A percentile compares a stretch with the other conserved stretches of the same genome.
Conservation (phyloP, 2,329 filamentous ascomycete genomes). For the Didymosphaeria variabile region DNA sequence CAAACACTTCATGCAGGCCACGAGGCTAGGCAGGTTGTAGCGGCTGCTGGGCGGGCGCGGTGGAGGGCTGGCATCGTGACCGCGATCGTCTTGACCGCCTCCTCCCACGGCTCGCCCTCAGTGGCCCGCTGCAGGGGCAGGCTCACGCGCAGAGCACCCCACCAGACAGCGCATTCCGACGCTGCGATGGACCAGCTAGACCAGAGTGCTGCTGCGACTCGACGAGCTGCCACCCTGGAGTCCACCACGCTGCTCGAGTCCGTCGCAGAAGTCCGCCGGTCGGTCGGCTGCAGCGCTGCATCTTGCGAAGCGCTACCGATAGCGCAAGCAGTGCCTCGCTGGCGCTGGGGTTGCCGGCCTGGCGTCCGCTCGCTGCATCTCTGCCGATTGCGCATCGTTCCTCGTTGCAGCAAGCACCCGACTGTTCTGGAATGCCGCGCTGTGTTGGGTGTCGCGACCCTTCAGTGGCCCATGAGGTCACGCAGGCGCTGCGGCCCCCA, state of each 20-base stretch:
- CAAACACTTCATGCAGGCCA: conserved; percentile 17
- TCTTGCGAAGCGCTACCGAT: conserved; percentile 1
- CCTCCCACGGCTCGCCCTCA: conserved; percentile 9
- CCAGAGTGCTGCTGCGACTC: background rate
- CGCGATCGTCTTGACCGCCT: conserved; percentile 22
- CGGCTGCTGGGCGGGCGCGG: conserved; percentile 12
- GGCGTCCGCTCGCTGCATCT: too few species aligned
- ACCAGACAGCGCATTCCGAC: conserved; percentile 13
- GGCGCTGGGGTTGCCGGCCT: background rate
- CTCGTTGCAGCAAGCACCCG: conserved; percentile 6
- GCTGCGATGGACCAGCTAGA: background rate
- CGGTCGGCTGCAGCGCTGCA: conserved; percentile 7
- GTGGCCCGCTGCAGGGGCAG: conserved; percentile 8
- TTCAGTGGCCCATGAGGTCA: conserved; percentile 15
- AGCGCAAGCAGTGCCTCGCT: conserved; percentile 7
- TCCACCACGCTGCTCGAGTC: conserved; percentile 5
- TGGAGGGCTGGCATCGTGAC: conserved; percentile 21
- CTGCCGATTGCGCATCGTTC: conserved; percentile 13
- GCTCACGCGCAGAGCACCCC: conserved; percentile 17
- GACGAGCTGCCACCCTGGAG: background rate
- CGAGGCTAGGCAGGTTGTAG: conserved; percentile 14
- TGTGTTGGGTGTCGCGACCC: background rate
- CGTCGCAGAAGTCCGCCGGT: conserved; percentile 1
- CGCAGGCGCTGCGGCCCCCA: conserved; percentile 11
- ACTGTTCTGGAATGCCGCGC: conserved; percentile 14